These are phyloP conservation scores for Casuarina cunninghamiana DNA, from an alignment of 306 rosid species.

Conservation along the genomic window DNA sequence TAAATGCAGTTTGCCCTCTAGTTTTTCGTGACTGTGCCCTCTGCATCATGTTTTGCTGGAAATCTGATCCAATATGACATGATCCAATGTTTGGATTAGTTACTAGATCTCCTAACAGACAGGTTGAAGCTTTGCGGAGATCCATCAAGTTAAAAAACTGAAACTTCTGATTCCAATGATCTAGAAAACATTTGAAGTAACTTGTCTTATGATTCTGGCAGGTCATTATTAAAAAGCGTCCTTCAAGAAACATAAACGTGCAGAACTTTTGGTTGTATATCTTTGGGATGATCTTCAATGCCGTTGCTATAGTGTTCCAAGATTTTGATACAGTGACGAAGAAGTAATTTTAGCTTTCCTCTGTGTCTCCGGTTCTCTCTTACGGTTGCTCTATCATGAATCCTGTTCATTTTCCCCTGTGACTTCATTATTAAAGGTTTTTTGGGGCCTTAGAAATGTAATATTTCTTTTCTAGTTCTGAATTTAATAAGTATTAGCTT, in stretches of 20 bases:
- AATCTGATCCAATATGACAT: constrained; percentile 17
- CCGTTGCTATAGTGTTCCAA: constrained; percentile 84
- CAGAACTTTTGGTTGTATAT: constrained; percentile 96
- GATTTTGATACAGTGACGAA: constrained; percentile 89
- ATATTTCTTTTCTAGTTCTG: background rate
- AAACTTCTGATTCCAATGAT: constrained; percentile 22
- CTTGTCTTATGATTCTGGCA: constrained; percentile 37
- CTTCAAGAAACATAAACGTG: constrained; percentile 90
- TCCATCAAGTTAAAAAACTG: background rate
- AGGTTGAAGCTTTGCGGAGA: background rate
- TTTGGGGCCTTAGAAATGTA: constrained; percentile 24
- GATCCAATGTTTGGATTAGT: background rate
- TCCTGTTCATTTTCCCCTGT: constrained; percentile 9
- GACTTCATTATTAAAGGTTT: constrained; percentile 11
- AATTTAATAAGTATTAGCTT: constrained; percentile 4
- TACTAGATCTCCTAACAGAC: background rate
- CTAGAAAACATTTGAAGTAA: background rate
- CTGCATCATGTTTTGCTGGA: constrained; percentile 21
- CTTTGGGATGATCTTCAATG: constrained; percentile 92
- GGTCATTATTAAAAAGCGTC: constrained; percentile 96
- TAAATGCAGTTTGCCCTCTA: constrained; percentile 10
- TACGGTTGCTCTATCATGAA: constrained; percentile 9
- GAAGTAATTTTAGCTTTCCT: constrained; percentile 52
- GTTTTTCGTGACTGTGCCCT: constrained; percentile 17
- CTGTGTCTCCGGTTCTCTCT: constrained; percentile 32